phyloP scores from a whole-genome alignment of 345 rosid genomes.

The Corchorus olitorius region DNA sequence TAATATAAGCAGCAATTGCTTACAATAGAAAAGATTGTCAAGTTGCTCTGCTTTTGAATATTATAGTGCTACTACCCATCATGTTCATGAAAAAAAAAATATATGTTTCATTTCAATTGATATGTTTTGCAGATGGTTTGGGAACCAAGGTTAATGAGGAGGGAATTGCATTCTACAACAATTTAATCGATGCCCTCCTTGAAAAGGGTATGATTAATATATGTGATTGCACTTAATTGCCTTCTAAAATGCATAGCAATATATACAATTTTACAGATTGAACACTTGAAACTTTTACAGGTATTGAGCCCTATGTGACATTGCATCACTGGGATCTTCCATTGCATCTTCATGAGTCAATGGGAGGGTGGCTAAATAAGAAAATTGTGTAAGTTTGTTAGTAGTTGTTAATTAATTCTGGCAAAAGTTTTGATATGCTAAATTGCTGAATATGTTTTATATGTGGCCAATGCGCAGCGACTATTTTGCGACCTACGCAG shows the following conservation, averaged over 20 bases:
- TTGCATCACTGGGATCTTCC: slow-evolving; percentile 97
- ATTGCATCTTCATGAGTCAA: slow-evolving; percentile 69
- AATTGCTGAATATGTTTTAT: not conserved
- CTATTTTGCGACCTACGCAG: slow-evolving; percentile 68
- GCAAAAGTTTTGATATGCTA: not conserved
- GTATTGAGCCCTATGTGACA: slow-evolving; percentile 69
- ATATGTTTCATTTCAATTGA: not conserved
- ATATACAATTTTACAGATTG: not conserved
- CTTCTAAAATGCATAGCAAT: slow-evolving; percentile 14
- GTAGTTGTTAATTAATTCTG: too few relatives aligned
- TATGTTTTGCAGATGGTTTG: slow-evolving; percentile 55
- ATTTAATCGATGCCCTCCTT: slow-evolving; percentile 60
- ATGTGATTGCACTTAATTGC: not conserved
- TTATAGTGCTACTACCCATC: not conserved
- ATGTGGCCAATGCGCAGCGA: slow-evolving; percentile 52
- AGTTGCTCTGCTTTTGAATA: not conserved
- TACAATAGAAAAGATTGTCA: not conserved
- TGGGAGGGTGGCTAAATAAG: slow-evolving; percentile 76
- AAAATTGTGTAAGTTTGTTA: slow-evolving; percentile 56
- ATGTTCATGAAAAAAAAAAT: not conserved
- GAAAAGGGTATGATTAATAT: slow-evolving; percentile 58
- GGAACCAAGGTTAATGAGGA: slow-evolving; percentile 63
- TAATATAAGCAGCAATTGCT: not conserved
- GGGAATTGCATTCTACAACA: slow-evolving; percentile 67
- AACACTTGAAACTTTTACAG: slow-evolving; percentile 36